Conservation (phyloP, 2,329 filamentous ascomycete genomes). For the Ramularia collo-cygni region DNA sequence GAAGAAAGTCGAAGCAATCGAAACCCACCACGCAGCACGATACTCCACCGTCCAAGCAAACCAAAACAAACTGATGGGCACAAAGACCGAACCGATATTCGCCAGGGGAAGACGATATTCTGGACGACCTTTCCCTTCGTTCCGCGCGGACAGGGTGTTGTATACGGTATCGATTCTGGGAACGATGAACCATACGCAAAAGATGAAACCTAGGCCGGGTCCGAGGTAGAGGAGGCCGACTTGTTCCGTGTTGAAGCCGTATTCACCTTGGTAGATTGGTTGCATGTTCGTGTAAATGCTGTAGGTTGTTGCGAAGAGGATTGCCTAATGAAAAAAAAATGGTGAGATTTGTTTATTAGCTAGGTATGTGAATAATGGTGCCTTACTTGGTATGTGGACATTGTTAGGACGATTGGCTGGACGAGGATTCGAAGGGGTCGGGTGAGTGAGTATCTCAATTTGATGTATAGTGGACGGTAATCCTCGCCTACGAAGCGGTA, state of each 20-base stretch:
- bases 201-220: slow-evolving; percentile 39
- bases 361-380: too few relatives aligned
- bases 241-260: slow-evolving; percentile 41
- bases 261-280: slow-evolving; percentile 38
- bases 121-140: slow-evolving; percentile 36
- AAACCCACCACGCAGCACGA: slow-evolving; percentile 36
- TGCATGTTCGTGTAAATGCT: slow-evolving; percentile 44
- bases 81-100: slow-evolving; percentile 39
- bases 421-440: slow-evolving; percentile 38
- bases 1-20: slow-evolving; percentile 39
- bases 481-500: slow-evolving; percentile 41
- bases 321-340: too few relatives aligned
- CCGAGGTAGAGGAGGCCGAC: slow-evolving; percentile 42
- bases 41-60: slow-evolving; percentile 40
- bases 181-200: slow-evolving; percentile 41
- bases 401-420: slow-evolving; percentile 42
- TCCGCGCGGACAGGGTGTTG: slow-evolving; percentile 36
- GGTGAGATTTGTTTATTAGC: too few relatives aligned
- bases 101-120: slow-evolving; percentile 42
- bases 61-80: slow-evolving; percentile 40
- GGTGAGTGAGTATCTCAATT: slow-evolving; percentile 33
- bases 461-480: slow-evolving; percentile 30
- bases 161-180: slow-evolving; percentile 43
- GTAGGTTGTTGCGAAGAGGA: slow-evolving; percentile 44
- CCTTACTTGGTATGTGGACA: slow-evolving; percentile 43